Base-by-base conservation (phyloP, 164 flowering plant species). In the Vitis riparia region DNA sequence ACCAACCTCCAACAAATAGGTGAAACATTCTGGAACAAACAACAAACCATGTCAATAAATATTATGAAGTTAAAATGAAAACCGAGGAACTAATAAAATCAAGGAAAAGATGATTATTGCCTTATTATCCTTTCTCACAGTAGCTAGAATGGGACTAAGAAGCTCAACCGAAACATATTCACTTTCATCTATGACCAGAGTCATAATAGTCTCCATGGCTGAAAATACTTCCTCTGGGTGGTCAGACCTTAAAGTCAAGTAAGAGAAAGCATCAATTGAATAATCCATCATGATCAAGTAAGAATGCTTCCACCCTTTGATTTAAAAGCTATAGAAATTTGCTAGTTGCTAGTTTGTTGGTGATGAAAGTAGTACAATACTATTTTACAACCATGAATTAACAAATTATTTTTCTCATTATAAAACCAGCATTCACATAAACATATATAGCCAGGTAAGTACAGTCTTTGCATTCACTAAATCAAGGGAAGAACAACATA, bases 151-250 rank as follows among this genome's bases (percentile, higher is more conserved):
- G n/a, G 78, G 71, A 52, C 66, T 52, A 14, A 91, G 84, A 66
- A 91, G 85, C 69, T 82, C 89, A 13, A 71, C 29, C 12, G 89
- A 74, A 53, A 93, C 73, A 16, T 88, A 93, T 77, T 93, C 98
- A 73, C 94, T 91, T 85, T 91, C 98, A 63, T 89, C 92, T 56
- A 93, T 19, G 16, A 91, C 86, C 57, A 84, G 66, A 11, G 82
- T 85, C 98, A 93, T 91, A 30, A 90, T 87, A 59, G 82, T 73
- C 81, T 85, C 95, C 95, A 93, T 90, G 55, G 91, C 80, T 30
- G 80, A 51, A 70, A 87, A 85, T 2, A 91, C 84, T 61, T 63
- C 65, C 19, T 82, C 71, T 3, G 84, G 82, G 68, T 86, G 97
- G 63, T 76, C 50, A 19, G 81, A 83, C 87, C 98, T 93, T 50